Base-by-base conservation (phyloP, 2,329 filamentous ascomycete genomes). In the Trichoderma gracile region DNA sequence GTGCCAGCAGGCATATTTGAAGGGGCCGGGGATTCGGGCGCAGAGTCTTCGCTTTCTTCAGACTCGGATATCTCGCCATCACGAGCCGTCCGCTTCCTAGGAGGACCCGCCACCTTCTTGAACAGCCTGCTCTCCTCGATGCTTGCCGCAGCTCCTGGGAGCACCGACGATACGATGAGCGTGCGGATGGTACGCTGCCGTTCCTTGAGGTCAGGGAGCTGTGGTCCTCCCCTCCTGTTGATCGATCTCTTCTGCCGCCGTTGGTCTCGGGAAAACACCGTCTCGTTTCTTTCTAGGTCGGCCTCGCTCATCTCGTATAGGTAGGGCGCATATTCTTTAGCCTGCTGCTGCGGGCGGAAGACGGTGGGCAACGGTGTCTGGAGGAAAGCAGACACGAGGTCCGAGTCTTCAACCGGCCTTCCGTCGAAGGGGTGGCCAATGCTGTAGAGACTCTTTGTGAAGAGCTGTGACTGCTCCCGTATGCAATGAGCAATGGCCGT, bases 401-500 rank as follows among this genome's bases (percentile, higher is more conserved):
- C 95, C 6, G 92, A 87, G 73, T 99, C 95, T 70, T 98, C 95
- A 23, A 98, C 85, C 2, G 93, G 93, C 42, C 95, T 86, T 56
- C 95, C 95, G 74, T 99, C 95, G 72, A 99, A 99, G 27, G 93
- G 89, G 79, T 99, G 93, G 2, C 93, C 93, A 60, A 96, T 87
- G 71, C 95, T 92, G 78, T 97, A 98, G 66, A 99, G 80, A 72
- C 93, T 96, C 74, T 92, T 90, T 6, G 93, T 96, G 76, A 97
- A 99, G 33, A 98, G 85, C 74, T 99, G 95, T 46, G 89, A 88
- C 78, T 99, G 95, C 77, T 99, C 95, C 67, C 95, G 90, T 73
- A 99, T 99, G 67, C 92, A 97, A 78, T 99, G 95, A 14, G 95
- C 95, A 75, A 99, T 98, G 8, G 95, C 94, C 0, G 95, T 99